Conservation (phyloP, 306 rosid genomes). For the Ziziphus jujuba region DNA sequence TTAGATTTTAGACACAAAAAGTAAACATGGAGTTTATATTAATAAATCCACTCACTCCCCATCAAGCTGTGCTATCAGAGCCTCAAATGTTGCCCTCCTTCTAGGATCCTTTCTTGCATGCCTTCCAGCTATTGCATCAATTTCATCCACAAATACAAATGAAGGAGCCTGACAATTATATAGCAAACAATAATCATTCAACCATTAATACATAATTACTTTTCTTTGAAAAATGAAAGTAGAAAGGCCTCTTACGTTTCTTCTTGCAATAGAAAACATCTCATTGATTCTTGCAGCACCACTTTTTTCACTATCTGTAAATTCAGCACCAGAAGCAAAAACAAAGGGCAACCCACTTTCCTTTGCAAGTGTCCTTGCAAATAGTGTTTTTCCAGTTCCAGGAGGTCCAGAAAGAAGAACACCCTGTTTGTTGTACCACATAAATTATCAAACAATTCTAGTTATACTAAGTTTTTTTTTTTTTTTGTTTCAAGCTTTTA, state of each 20-base stretch:
- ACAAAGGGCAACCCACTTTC: conserved; percentile 94
- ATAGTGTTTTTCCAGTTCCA: conserved; percentile 97
- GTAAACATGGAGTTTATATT: conserved; percentile 1
- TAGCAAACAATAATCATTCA: neutral
- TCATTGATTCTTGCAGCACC: conserved; percentile 89
- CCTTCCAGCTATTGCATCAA: conserved; percentile 98
- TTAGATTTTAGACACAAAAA: too few relatives aligned
- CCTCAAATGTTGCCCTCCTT: conserved; percentile 92
- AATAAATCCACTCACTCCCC: conserved; percentile 77
- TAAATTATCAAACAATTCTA: conserved; percentile 19
- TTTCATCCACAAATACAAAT: conserved; percentile 95
- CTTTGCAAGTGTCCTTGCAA: conserved; percentile 92
- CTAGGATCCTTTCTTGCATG: conserved; percentile 92
- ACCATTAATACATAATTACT: neutral
- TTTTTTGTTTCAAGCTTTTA: too few relatives aligned
- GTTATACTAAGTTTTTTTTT: too few relatives aligned
- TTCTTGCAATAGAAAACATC: conserved; percentile 89
- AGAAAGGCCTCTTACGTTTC: conserved; percentile 58
- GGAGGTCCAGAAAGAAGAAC: conserved; percentile 99
- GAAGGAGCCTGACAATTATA: conserved; percentile 74
- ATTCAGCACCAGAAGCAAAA: conserved; percentile 98
- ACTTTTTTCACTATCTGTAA: conserved; percentile 95
- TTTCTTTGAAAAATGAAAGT: too few relatives aligned
- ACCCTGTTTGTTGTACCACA: conserved; percentile 57
- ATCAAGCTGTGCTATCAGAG: conserved; percentile 87